Base-by-base conservation (phyloP, 108 stramenopile species). In the Pseudonitzschia delicatissima region DNA sequence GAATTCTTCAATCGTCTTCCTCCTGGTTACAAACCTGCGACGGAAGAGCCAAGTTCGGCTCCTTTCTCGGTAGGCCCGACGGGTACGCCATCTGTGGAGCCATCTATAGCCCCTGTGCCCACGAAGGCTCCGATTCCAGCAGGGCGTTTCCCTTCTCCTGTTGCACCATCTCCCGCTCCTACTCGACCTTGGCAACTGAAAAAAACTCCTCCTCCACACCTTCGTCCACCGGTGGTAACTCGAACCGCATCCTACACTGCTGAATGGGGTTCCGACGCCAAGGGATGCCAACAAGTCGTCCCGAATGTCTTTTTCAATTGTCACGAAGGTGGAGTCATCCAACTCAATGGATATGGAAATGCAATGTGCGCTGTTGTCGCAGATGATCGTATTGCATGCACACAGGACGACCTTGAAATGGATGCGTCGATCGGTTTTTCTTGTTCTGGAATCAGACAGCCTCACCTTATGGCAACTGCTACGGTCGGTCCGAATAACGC, bases 401-500 rank as follows among this genome's bases (percentile, higher is more conserved):
- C 9, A 61, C 60, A 61, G 20, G 2, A 23, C 2, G 60, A 21
- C 4, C 23, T 61, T 23, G 6, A 42, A 21, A 39, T 26, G 36
- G 60, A 61, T 42, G 37, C 60, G 9, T 61, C 60, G 5, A 26
- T 61, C 34, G 60, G 7, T 25, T 61, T 61, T 37, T 15, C 33
- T 23, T 61, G 60, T 42, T 61, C 60, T 23, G 60, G 60, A 40
- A 61, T 40, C 7, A 42, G 8, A 23, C 20, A 40, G 2, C 20
- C 9, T 36, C 60, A 61, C 32, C 60, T 61, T 26, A 37, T 61
- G 37, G 32, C 39, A n/a, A 61, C 60, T 4, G 60, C 39, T 23
- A 61, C 28, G 3, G 36, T 61, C 9, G 20, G 39, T 20, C 12
- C 36, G 5, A 61, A 37, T 61, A 5, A n/a, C 26, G 39, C 37